Percentiles rank a stretch among this genome's conserved stretches.
Evolutionary conservation across 192 early-diverging fungal species (phyloP).

Genomic region (Coemansia sp.): DNA sequence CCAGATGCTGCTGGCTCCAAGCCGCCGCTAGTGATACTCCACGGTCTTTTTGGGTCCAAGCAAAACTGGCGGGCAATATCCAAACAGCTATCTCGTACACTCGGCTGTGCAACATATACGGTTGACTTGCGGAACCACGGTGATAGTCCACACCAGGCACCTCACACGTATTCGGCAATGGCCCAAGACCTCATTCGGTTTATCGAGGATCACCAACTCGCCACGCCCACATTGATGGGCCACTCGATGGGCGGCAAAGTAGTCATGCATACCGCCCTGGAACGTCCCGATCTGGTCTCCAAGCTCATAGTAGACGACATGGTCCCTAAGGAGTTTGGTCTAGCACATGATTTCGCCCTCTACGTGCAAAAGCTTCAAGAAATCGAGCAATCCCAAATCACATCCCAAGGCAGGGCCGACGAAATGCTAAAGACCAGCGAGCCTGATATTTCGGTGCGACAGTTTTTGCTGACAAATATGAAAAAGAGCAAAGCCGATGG

Average conservation of each 20-base stretch:
- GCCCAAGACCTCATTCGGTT: slow-evolving; percentile 72
- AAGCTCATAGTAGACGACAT: slow-evolving; percentile 71
- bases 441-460: slow-evolving; percentile 58
- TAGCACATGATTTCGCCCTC: slow-evolving; percentile 57
- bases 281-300: slow-evolving; percentile 50
- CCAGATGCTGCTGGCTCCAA: not conserved
- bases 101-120: slow-evolving; percentile 65
- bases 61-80: slow-evolving; percentile 90
- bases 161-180: slow-evolving; percentile 78
- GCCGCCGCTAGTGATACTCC: slow-evolving; percentile 72
- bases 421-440: slow-evolving; percentile 54
- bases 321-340: slow-evolving; percentile 54
- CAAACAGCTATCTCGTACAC: slow-evolving; percentile 63
- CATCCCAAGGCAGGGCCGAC: slow-evolving; percentile 63
- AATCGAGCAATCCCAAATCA: slow-evolving; percentile 52
- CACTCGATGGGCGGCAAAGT: slow-evolving; percentile 92
- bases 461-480: slow-evolving; percentile 92
- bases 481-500: slow-evolving; percentile 52
- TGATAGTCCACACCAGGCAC: slow-evolving; percentile 68
- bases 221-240: slow-evolving; percentile 65
- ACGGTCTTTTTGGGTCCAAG: slow-evolving; percentile 92
- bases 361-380: slow-evolving; percentile 62
- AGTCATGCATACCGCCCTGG: slow-evolving; percentile 67
- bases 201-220: slow-evolving; percentile 58
- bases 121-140: slow-evolving; percentile 95